phyloP scores from a whole-genome alignment of 106 monocot species.

The Xerophyta viscosa region DNA sequence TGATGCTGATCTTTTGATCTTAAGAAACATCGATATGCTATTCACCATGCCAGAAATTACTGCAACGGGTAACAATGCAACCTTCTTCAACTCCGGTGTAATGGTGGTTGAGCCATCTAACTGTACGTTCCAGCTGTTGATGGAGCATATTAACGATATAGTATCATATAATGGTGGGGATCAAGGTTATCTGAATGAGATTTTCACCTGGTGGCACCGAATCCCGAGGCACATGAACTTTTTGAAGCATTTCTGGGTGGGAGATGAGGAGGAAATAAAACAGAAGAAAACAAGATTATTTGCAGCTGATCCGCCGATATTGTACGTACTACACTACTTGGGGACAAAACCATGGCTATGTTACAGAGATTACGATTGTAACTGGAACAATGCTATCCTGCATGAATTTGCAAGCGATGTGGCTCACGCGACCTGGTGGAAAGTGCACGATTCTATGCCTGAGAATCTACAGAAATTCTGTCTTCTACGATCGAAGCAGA shows the following conservation, averaged over 20 bases:
- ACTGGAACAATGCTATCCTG: conserved; percentile 41
- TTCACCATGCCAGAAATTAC: conserved; percentile 55
- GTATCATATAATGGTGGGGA: conserved; percentile 63
- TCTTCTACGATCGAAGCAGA: conserved; percentile 40
- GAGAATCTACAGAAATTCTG: conserved; percentile 36
- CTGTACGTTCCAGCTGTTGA: conserved; percentile 45
- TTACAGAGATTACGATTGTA: conserved; percentile 64
- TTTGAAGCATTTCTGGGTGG: conserved; percentile 61
- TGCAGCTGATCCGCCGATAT: conserved; percentile 47
- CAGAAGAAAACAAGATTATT: conserved; percentile 26
- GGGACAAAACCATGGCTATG: conserved; percentile 45
- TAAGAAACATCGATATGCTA: conserved; percentile 42
- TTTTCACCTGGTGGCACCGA: conserved; percentile 66
- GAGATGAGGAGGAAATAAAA: conserved; percentile 25
- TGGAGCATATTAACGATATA: conserved; percentile 47
- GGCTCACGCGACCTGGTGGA: conserved; percentile 56
- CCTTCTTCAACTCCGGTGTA: conserved; percentile 67
- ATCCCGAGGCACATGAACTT: conserved; percentile 52
- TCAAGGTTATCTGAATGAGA: conserved; percentile 59
- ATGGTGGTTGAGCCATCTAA: conserved; percentile 71
- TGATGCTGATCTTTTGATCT: conserved; percentile 53
- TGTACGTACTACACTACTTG: conserved; percentile 49
- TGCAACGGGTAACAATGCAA: conserved; percentile 48
- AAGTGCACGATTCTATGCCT: conserved; percentile 55
- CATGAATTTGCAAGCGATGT: conserved; percentile 58